Evolutionary conservation across 2,329 filamentous ascomycete species (phyloP), one percentile per base, ranked within the genome.

Genomic region (Ramularia endophylla): DNA sequence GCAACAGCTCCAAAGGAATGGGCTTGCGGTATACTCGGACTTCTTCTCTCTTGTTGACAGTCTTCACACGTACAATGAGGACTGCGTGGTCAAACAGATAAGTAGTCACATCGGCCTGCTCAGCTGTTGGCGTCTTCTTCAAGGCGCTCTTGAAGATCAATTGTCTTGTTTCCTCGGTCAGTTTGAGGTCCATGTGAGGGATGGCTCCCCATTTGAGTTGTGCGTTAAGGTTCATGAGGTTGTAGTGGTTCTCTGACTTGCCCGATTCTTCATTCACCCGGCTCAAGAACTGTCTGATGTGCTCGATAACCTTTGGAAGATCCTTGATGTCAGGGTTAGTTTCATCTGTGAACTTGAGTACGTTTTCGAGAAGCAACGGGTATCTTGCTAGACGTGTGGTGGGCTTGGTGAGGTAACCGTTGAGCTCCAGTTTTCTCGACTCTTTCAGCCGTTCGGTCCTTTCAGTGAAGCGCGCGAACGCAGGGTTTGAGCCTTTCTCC

Each of bases 41-140:
- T 61, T 97, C 90, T 63, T 98, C 92, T 31, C 79, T 79, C 70
- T 97, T 97, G 63, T 92, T 94, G 44, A 85, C 85, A 45, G 84
- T 83, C 69, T 97, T 98, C 51, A 89, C 83, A 38, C 89, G 79
- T 51, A 95, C 92, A 29, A 98, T 75, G 27, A 98, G 73, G 38
- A 98, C 83, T 3, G 92, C 90, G 62, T 98, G 92, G 58, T 98
- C 92, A 60, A 98, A 95, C 17, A 98, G 74, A 69, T 94, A 98
- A 12, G 87, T 89, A 15, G 88, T 92, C 32, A 98, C 90, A 56
- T 97, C 90, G 1, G 84, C 67, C 18, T 59, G 80, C 34, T 80
- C 83, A 61, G 95, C 89, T 1, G 86, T 89, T 0, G 89, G 84
- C 4, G 82, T 80, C 70, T 97, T 97, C 72, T 95, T 97, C 65